Percentiles rank a stretch among this genome's conserved stretches.
Evolutionary conservation across 2,329 filamentous ascomycete genomes (phyloP).

Genomic region (Aspergillus tanneri): DNA sequence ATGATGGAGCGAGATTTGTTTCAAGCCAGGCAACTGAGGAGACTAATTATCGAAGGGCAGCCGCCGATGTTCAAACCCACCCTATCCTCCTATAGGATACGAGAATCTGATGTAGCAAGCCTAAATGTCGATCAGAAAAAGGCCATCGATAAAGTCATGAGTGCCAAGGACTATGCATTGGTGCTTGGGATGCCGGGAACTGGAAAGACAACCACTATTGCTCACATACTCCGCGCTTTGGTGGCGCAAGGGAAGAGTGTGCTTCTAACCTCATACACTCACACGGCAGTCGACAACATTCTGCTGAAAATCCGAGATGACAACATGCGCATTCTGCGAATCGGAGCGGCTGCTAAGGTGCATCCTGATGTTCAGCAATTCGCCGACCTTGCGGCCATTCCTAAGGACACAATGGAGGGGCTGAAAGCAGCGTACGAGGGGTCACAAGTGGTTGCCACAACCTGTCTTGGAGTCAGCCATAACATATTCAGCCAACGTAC

Average conservation of each 20-base stretch:
- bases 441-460: slow-evolving; percentile 87
- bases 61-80: slow-evolving; percentile 70
- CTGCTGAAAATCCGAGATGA: slow-evolving; percentile 83
- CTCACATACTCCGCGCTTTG: slow-evolving; percentile 90
- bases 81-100: slow-evolving; percentile 63
- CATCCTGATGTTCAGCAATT: slow-evolving; percentile 86
- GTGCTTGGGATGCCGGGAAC: slow-evolving; percentile 98
- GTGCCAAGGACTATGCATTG: slow-evolving; percentile 90
- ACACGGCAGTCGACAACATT: slow-evolving; percentile 98
- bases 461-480: slow-evolving; percentile 89
- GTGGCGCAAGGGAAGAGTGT: slow-evolving; percentile 89
- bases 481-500: slow-evolving; percentile 80
- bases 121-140: slow-evolving; percentile 85
- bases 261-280: slow-evolving; percentile 90
- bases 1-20: slow-evolving; percentile 80
- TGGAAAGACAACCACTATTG: slow-evolving; percentile 96
- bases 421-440: slow-evolving; percentile 80
- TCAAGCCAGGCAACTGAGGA: slow-evolving; percentile 69
- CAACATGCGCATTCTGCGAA: slow-evolving; percentile 74
- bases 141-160: slow-evolving; percentile 94
- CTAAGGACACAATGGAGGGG: slow-evolving; percentile 76
- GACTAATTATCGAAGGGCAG: slow-evolving; percentile 74
- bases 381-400: slow-evolving; percentile 71
- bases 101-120: slow-evolving; percentile 55
- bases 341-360: slow-evolving; percentile 81